A percentile compares a stretch with the other conserved stretches of the same genome.
Conservation (phyloP, 169 alveolate species). For the Eimeria falciformis region DNA sequence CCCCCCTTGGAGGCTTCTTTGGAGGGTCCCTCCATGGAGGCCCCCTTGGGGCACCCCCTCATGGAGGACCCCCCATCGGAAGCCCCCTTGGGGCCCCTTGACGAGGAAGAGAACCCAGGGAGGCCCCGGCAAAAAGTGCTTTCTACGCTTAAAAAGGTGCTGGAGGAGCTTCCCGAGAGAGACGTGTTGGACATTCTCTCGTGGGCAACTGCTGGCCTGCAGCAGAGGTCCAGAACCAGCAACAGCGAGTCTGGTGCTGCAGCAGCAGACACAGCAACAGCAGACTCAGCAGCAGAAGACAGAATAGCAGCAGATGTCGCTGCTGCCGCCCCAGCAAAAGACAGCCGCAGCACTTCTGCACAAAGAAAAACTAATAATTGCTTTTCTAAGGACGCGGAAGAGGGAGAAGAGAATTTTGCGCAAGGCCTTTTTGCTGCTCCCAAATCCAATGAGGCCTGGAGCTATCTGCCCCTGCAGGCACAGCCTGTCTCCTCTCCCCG, state of each 20-base stretch:
- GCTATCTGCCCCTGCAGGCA: constrained; percentile 27
- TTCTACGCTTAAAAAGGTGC: background rate
- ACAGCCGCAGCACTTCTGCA: background rate
- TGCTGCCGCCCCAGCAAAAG: background rate
- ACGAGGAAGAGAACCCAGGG: too few relatives aligned
- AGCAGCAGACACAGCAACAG: background rate
- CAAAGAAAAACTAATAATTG: too few relatives aligned
- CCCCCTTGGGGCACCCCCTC: background rate
- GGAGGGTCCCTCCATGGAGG: background rate
- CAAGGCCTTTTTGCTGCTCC: background rate
- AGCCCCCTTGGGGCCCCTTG: background rate
- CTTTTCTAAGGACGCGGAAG: too few relatives aligned
- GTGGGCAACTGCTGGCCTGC: background rate
- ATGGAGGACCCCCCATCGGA: background rate
- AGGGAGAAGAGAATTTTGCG: too few relatives aligned
- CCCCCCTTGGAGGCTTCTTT: background rate
- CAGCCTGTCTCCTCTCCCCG: constrained; percentile 24
- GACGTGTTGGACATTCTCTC: background rate
- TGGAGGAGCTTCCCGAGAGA: background rate
- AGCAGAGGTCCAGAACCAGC: constrained; percentile 18
- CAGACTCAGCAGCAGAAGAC: background rate
- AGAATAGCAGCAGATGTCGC: background rate
- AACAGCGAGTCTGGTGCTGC: background rate
- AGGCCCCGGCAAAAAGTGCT: background rate
- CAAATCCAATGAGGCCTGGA: too few relatives aligned